Percentiles rank a stretch among this genome's conserved stretches.
Conservation (phyloP, 495 filamentous ascomycete species). For the Penicillium nucicola region DNA sequence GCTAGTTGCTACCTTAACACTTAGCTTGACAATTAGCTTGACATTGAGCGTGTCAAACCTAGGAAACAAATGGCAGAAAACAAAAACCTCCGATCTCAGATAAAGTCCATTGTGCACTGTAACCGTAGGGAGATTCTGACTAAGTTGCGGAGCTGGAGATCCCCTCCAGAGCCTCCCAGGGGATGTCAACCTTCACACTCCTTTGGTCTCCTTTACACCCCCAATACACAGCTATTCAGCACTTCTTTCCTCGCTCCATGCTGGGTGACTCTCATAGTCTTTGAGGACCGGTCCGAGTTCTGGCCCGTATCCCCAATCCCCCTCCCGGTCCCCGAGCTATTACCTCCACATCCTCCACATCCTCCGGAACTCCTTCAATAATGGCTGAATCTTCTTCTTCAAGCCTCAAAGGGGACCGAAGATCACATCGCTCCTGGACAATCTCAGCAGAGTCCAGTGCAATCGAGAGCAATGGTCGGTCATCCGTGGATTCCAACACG, state of each 20-base stretch:
- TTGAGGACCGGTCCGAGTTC: not conserved
- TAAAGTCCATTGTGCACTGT: no score
- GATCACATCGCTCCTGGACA: conserved; percentile 31
- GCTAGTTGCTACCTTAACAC: not conserved
- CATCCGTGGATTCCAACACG: conserved; percentile 39
- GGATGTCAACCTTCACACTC: no score
- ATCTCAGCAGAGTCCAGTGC: conserved; percentile 33
- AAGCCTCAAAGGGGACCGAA: conserved; percentile 22
- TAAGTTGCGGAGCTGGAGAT: no score
- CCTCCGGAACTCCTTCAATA: conserved; percentile 5
- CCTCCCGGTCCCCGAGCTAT: not conserved
- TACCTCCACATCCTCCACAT: conserved; percentile 9
- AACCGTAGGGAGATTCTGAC: no score
- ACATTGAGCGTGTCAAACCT: no score
- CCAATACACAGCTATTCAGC: no score
- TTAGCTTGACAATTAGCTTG: no score
- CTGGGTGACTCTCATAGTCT: not conserved
- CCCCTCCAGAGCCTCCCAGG: no score
- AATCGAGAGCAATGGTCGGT: conserved; percentile 39
- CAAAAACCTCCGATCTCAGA: no score
- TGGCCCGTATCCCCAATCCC: conserved; percentile 1
- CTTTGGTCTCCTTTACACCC: no score
- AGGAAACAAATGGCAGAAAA: no score
- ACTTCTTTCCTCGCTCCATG: not conserved
- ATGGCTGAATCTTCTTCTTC: conserved; percentile 34